A percentile compares a stretch with the other conserved stretches of the same genome.
These are phyloP conservation scores for Trichoderma atrobrunneum DNA, from an alignment of 2,329 filamentous ascomycete genomes.

Conservation along the genomic window DNA sequence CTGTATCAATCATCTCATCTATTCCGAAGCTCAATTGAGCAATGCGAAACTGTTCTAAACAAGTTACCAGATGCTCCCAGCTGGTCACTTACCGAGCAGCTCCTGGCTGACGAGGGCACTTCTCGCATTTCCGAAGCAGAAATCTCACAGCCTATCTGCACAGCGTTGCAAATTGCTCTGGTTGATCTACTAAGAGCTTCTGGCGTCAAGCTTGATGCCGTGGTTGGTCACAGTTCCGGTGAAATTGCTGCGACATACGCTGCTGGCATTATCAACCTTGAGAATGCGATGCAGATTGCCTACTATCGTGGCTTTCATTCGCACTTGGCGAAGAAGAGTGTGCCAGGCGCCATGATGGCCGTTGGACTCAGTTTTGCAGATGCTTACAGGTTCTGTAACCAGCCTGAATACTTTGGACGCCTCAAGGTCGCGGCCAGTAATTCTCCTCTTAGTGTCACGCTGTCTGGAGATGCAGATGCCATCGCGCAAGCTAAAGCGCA, in stretches of 20 bases:
- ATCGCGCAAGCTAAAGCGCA: too few relatives aligned
- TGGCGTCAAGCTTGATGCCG: conserved; percentile 18
- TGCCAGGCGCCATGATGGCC: conserved; percentile 23
- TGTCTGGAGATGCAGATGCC: neutral
- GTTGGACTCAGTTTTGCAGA: conserved; percentile 9
- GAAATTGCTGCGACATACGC: conserved; percentile 38
- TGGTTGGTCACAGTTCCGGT: conserved; percentile 27
- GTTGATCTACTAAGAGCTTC: conserved; percentile 20
- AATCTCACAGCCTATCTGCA: conserved; percentile 23
- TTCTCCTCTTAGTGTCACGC: neutral
- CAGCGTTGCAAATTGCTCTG: conserved; percentile 25
- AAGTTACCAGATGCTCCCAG: neutral
- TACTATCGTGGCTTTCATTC: conserved; percentile 22
- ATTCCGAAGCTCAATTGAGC: neutral
- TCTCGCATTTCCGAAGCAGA: conserved; percentile 22
- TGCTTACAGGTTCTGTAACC: neutral
- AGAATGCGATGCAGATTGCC: conserved; percentile 23
- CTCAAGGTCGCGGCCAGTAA: neutral
- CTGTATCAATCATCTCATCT: neutral
- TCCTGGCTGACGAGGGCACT: neutral
- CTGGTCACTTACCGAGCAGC: neutral
- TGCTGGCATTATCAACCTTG: neutral
- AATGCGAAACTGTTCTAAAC: neutral
- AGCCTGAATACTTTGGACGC: too few relatives aligned
- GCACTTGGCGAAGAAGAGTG: conserved; percentile 17